Conservation (phyloP, 257 asterid species). For the Nicotiana noctiflora region DNA sequence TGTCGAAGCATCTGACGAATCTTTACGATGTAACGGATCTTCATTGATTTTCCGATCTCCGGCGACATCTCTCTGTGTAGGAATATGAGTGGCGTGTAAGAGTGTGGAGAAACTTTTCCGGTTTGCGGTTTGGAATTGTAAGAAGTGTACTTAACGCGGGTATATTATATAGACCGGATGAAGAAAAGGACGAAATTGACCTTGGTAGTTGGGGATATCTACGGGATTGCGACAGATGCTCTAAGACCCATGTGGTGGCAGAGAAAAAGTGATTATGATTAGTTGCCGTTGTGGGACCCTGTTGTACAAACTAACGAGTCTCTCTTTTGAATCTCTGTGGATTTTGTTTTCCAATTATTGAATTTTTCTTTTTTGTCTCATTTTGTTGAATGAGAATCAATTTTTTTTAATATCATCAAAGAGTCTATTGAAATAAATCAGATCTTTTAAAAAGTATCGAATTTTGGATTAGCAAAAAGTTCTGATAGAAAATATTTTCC, state of each 20-base stretch:
- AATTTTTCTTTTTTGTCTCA: neutral
- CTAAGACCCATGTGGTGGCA: neutral
- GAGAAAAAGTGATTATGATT: neutral
- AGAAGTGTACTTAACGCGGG: neutral
- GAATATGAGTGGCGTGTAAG: neutral
- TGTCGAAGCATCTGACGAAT: constrained; percentile 67
- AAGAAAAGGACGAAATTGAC: neutral
- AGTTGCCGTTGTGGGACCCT: neutral
- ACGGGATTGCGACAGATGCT: constrained; percentile 8
- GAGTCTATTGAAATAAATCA: too few species aligned
- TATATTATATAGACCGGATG: neutral
- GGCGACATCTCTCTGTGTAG: neutral
- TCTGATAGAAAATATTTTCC: too few species aligned
- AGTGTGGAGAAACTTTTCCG: neutral
- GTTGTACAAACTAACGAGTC: neutral
- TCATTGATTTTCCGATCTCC: constrained; percentile 34
- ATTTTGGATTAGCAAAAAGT: too few species aligned
- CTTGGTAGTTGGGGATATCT: constrained; percentile 21
- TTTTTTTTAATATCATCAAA: too few species aligned
- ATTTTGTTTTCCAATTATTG: neutral
- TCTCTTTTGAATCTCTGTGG: neutral
- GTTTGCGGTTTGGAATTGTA: neutral
- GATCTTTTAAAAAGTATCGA: too few species aligned
- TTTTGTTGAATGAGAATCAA: neutral
- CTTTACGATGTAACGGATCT: constrained; percentile 52